These are phyloP conservation scores for Penicillium sp. DNA, from an alignment of 2,329 filamentous ascomycete genomes.

Conservation along the genomic window DNA sequence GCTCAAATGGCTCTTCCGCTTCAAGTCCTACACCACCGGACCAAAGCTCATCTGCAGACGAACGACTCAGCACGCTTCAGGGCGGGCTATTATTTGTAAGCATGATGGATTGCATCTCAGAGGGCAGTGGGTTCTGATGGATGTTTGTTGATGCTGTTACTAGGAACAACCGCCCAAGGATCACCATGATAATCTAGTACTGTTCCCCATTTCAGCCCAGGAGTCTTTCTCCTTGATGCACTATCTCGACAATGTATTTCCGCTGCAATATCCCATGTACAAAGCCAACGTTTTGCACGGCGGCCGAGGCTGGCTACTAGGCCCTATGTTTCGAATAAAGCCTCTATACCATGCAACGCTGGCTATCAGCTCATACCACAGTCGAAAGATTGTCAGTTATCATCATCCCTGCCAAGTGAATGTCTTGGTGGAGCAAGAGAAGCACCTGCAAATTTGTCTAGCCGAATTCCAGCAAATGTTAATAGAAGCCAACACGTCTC, in stretches of 20 bases:
- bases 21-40: not conserved
- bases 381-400: not conserved
- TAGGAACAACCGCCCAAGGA: not conserved
- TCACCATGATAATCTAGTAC: not conserved
- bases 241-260: conserved; percentile 12
- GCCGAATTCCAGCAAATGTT: conserved; percentile 1
- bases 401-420: conserved; percentile 2
- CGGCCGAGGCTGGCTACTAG: conserved; percentile 9
- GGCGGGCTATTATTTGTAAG: not conserved
- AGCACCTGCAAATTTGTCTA: conserved; percentile 3
- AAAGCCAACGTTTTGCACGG: not conserved
- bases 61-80: not conserved
- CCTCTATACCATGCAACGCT: conserved; percentile 5
- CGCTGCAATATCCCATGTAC: conserved; percentile 7
- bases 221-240: conserved; percentile 5
- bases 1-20: not conserved
- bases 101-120: not conserved
- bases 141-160: not conserved
- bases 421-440: conserved; percentile 1
- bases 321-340: not conserved
- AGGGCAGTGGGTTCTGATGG: not conserved
- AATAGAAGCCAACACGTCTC: not conserved
- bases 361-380: conserved; percentile 4
- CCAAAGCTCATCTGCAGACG: not conserved
- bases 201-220: conserved; percentile 2